Conservation (phyloP, 331 rosid genomes). For the Erythrophleum ivorense region DNA sequence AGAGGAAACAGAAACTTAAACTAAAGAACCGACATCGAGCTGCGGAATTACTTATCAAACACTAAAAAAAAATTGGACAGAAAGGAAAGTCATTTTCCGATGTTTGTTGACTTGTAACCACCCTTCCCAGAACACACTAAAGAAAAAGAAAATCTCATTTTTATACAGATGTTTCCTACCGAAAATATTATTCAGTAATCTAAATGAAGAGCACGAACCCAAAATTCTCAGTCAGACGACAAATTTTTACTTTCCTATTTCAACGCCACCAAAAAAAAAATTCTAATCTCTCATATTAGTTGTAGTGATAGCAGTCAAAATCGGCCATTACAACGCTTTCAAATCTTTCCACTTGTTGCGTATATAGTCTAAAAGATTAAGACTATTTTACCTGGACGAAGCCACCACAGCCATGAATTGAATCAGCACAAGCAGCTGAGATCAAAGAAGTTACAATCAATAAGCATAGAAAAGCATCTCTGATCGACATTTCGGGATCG, state of each 20-base stretch:
- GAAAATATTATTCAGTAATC: background rate
- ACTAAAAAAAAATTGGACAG: background rate
- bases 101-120: background rate
- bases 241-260: background rate
- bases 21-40: background rate
- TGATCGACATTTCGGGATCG: slow-evolving; percentile 44
- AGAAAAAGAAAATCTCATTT: background rate
- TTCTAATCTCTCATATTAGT: background rate
- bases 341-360: background rate
- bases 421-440: slow-evolving; percentile 68
- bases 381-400: slow-evolving; percentile 60
- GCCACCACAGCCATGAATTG: slow-evolving; percentile 78
- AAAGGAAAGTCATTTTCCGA: background rate
- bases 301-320: background rate
- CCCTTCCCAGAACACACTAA: background rate
- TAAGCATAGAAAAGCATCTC: slow-evolving; percentile 43
- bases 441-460: slow-evolving; percentile 46
- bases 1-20: background rate
- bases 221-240: background rate
- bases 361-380: background rate
- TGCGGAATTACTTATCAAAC: background rate
- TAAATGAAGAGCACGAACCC: background rate
- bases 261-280: background rate
- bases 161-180: background rate
- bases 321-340: background rate